Conservation (phyloP, 257 asterid genomes). For the Solanum sparsipilum region DNA sequence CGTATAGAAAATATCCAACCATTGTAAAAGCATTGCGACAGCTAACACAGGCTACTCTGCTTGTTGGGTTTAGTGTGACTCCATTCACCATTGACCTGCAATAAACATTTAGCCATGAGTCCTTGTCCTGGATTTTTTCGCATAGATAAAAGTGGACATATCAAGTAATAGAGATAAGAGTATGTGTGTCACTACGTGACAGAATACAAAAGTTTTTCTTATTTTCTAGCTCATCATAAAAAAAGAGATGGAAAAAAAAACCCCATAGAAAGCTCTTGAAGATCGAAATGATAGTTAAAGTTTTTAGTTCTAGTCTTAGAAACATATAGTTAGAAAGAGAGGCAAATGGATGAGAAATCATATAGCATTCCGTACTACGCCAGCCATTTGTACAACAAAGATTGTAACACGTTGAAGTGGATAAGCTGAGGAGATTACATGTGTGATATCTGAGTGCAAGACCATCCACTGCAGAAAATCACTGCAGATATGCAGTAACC, state of each 20-base stretch:
- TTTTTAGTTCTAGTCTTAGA: neutral
- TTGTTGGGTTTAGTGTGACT: constrained; percentile 76
- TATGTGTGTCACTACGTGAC: neutral
- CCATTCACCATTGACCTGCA: constrained; percentile 96
- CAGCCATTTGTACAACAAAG: neutral
- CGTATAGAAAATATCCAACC: constrained; percentile 31
- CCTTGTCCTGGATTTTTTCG: neutral
- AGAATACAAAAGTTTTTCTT: too few relatives aligned
- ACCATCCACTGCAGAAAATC: constrained; percentile 96
- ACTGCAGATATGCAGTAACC: constrained; percentile 74
- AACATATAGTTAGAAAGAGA: neutral
- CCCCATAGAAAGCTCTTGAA: neutral
- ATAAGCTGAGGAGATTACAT: constrained; percentile 27
- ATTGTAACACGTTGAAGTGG: neutral
- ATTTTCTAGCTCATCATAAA: too few relatives aligned
- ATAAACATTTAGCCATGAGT: neutral
- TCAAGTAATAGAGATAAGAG: neutral
- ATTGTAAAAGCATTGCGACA: constrained; percentile 87
- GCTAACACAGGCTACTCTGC: constrained; percentile 85
- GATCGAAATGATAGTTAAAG: neutral
- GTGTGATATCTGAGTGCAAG: constrained; percentile 91
- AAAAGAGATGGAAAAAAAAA: too few relatives aligned
- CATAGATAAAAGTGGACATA: neutral
- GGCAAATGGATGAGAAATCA: neutral
- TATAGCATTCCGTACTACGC: neutral